Evolutionary conservation across 805 yeast species (phyloP), one percentile per base, ranked within the genome.

Genomic region (Hanseniaspora lachancei): DNA sequence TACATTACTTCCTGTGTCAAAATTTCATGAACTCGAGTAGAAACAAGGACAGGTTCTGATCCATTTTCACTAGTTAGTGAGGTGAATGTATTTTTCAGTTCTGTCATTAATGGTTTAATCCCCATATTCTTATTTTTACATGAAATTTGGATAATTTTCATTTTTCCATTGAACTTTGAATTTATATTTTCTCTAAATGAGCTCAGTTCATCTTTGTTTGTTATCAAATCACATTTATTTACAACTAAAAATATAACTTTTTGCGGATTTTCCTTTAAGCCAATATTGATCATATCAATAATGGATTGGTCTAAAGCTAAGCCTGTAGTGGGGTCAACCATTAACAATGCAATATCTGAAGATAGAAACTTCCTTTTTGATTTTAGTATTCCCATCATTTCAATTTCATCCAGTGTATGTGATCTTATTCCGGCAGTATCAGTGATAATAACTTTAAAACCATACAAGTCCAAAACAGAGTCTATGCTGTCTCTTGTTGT

Each of bases 341-440:
- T 82, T 0, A 84, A 59, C 0, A 91, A 77, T 0, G 81, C 78
- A n/a, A 91, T 57, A 65, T 93, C 93, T 34, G 95, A 79, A 9
- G 70, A 68, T 9, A 69, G 62, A 0, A 89, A 75, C 60, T 78
- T 79, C 23, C 66, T 67, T 57, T 78, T 80, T 0, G 97, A 95
- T 51, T 93, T 73, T 58, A 75, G 75, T 5, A 93, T 89, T 0
- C 98, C 98, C 65, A 88, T 85, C 10, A 67, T 67, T 62, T 88
- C 96, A 35, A 88, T 82, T 6, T 64, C 63, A 60, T 84, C 93
- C 0, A 69, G 64, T 24, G 70, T 66, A 0, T 70, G 62, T 12
- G 73, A 67, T 58, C 97, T 69, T 5, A 93, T 77, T 0, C 98
- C 98, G 0, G 98, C 98, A 0, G 97, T 89, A 66, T 93, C 98